A percentile compares a stretch with the other conserved stretches of the same genome.
These are phyloP conservation scores for Wickerhamiella sergipiensis DNA, from an alignment of 805 yeast genomes.

Conservation along the genomic window DNA sequence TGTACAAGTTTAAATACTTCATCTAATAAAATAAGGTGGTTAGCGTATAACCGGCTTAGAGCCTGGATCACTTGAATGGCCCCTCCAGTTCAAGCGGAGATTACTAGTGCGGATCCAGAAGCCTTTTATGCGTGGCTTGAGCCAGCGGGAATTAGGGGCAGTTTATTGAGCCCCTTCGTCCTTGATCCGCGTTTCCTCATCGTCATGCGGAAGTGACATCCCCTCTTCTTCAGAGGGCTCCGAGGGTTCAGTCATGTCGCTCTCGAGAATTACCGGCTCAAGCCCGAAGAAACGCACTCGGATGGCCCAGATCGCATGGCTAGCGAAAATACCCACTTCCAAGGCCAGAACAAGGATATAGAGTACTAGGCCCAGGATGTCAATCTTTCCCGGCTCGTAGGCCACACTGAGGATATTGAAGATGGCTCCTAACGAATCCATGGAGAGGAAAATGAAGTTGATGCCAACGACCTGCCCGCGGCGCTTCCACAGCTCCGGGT, in stretches of 20 bases:
- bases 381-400: constrained; percentile 42
- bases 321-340: constrained; percentile 62
- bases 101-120: too few relatives aligned
- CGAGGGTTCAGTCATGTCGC: background rate
- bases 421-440: constrained; percentile 76
- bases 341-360: constrained; percentile 59
- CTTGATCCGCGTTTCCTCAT: too few relatives aligned
- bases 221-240: too few relatives aligned
- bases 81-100: too few relatives aligned
- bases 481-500: constrained; percentile 67
- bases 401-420: constrained; percentile 55
- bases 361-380: constrained; percentile 64
- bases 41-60: too few relatives aligned
- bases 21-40: too few relatives aligned
- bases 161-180: too few relatives aligned
- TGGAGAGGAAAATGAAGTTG: constrained; percentile 58
- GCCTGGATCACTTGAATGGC: too few relatives aligned
- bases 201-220: too few relatives aligned
- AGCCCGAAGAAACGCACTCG: constrained; percentile 16
- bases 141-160: too few relatives aligned
- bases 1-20: too few relatives aligned
- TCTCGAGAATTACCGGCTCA: background rate
- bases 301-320: constrained; percentile 59
- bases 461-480: constrained; percentile 80
- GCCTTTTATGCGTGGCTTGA: too few relatives aligned